A percentile compares a stretch with the other conserved stretches of the same genome.
phyloP scores from a whole-genome alignment of 768 basidiomycete genomes.

The Vararia minispora region DNA sequence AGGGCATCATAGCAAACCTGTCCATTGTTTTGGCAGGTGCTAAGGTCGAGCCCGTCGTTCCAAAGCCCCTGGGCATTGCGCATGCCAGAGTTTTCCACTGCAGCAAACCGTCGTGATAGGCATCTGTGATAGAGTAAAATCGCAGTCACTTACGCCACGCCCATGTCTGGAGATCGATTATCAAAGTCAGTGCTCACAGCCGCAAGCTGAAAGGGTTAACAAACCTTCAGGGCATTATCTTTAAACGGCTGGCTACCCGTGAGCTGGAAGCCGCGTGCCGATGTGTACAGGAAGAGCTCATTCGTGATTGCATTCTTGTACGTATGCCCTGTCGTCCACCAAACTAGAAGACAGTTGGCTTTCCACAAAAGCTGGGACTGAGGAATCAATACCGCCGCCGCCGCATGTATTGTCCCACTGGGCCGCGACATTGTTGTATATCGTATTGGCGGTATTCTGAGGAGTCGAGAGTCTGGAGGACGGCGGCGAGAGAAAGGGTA shows the following conservation, averaged over 20 bases:
- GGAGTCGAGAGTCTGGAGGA: neutral
- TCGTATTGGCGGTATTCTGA: constrained; percentile 34
- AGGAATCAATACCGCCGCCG: constrained; percentile 30
- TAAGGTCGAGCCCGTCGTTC: constrained; percentile 30
- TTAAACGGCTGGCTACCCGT: constrained; percentile 29
- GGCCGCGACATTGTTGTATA: constrained; percentile 40
- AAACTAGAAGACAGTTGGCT: constrained; percentile 30
- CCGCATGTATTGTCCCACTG: constrained; percentile 40
- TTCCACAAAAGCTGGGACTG: neutral
- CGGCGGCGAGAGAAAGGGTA: too few relatives aligned
- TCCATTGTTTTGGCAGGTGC: constrained; percentile 31
- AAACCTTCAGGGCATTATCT: constrained; percentile 38
- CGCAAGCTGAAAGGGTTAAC: too few relatives aligned
- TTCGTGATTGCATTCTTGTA: constrained; percentile 59
- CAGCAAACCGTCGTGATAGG: neutral
- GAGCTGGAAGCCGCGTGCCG: constrained; percentile 35
- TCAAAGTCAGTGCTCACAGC: too few relatives aligned
- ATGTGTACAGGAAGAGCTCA: constrained; percentile 40
- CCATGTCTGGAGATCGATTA: too few relatives aligned
- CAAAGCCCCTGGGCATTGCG: constrained; percentile 33
- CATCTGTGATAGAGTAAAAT: too few relatives aligned
- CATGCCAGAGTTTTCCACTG: constrained; percentile 34
- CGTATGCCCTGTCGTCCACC: constrained; percentile 43
- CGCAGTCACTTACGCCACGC: constrained; percentile 17
- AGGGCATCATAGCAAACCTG: constrained; percentile 22